A percentile compares a stretch with the other conserved stretches of the same genome.
Evolutionary conservation across 768 basidiomycete genomes (phyloP).

Genomic region (Crassisporium funariophilum): DNA sequence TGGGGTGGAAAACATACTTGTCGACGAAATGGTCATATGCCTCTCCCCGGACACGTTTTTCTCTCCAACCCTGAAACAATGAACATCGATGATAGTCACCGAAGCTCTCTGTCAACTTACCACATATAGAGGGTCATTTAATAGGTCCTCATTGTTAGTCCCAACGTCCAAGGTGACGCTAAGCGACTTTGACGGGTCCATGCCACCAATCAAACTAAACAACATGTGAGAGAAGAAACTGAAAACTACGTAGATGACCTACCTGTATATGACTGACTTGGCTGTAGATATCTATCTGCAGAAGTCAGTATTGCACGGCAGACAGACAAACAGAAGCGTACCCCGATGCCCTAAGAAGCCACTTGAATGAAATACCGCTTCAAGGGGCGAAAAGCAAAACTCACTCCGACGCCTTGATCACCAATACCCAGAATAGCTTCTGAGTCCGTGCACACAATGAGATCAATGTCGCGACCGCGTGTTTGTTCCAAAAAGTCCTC

Average conservation of each 20-base stretch:
- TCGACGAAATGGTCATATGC: constrained; percentile 80
- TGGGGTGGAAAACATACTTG: constrained; percentile 43
- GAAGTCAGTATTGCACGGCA: background rate
- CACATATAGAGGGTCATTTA: constrained; percentile 67
- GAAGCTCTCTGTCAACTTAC: constrained; percentile 39
- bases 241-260: background rate
- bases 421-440: constrained; percentile 82
- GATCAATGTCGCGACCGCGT: constrained; percentile 61
- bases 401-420: constrained; percentile 68
- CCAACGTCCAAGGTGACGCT: constrained; percentile 75
- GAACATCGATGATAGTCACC: background rate
- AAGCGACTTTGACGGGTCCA: constrained; percentile 61
- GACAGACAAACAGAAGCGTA: constrained; percentile 3
- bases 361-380: background rate
- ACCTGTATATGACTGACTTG: constrained; percentile 81
- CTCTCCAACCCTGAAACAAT: constrained; percentile 63
- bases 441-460: constrained; percentile 83
- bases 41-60: constrained; percentile 69
- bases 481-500: constrained; percentile 73
- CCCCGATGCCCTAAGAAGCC: constrained; percentile 23
- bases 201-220: constrained; percentile 60
- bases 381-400: constrained; percentile 12
- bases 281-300: constrained; percentile 66
- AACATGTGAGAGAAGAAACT: background rate
- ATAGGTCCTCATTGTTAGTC: constrained; percentile 65